Conservation (phyloP, 805 yeast genomes). For the Candida cerambycidarum region DNA sequence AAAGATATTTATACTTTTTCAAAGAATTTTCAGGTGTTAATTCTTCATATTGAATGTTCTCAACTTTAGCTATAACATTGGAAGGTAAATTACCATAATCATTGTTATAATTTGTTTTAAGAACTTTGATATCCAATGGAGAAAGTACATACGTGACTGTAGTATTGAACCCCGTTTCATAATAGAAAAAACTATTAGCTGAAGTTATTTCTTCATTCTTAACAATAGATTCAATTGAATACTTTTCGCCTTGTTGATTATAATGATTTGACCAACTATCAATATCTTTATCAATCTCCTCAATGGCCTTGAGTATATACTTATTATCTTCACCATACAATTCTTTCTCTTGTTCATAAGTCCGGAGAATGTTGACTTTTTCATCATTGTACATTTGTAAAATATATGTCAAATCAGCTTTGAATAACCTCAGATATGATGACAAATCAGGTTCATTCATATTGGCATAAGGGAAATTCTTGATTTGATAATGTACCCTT, state of each 20-base stretch:
- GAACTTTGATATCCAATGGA: constrained; percentile 74
- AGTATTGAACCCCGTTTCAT: constrained; percentile 73
- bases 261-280: constrained; percentile 28
- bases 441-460: constrained; percentile 24
- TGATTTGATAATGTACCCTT: constrained; percentile 15
- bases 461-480: constrained; percentile 57
- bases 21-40: constrained; percentile 59
- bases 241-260: constrained; percentile 4
- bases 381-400: constrained; percentile 60
- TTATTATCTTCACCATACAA: constrained; percentile 60
- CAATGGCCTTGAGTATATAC: constrained; percentile 54
- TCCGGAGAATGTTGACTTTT: constrained; percentile 48
- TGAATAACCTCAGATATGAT: constrained; percentile 65
- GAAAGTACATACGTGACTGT: constrained; percentile 65
- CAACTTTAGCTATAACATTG: constrained; percentile 58
- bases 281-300: constrained; percentile 51
- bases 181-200: constrained; percentile 60
- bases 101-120: constrained; percentile 56
- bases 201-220: constrained; percentile 30
- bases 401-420: constrained; percentile 58
- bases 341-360: constrained; percentile 56
- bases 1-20: constrained; percentile 67
- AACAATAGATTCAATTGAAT: constrained; percentile 8
- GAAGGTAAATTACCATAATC: constrained; percentile 68
- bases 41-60: constrained; percentile 66